Evolutionary conservation across 371 early-diverging fungal genomes (phyloP).

Genomic region (Coemansia sp.): DNA sequence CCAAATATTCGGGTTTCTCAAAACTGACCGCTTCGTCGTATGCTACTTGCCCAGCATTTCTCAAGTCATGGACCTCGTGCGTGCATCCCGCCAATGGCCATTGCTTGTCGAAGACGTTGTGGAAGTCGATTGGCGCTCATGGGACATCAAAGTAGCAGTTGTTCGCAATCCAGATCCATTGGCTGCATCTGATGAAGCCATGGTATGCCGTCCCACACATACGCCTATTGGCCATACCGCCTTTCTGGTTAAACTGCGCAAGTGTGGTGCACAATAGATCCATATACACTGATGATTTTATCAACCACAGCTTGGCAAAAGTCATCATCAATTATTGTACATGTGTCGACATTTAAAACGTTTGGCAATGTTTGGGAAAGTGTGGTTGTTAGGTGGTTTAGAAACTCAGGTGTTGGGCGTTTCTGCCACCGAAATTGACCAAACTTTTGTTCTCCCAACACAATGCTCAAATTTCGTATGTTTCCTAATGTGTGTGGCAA

Average conservation of each 20-base stretch:
- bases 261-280: constrained; percentile 2
- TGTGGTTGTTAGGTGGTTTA: too few relatives aligned
- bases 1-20: constrained; percentile 53
- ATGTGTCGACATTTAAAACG: background rate
- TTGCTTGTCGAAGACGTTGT: constrained; percentile 61
- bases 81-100: constrained; percentile 52
- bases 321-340: background rate
- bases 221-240: constrained; percentile 32
- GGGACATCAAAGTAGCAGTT: constrained; percentile 66
- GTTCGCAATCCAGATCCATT: constrained; percentile 53
- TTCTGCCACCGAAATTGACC: too few relatives aligned
- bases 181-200: constrained; percentile 2
- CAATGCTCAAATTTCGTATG: too few relatives aligned
- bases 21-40: constrained; percentile 65
- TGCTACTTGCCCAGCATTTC: constrained; percentile 79
- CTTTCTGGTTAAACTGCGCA: constrained; percentile 45
- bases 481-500: too few relatives aligned
- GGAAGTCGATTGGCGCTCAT: constrained; percentile 69
- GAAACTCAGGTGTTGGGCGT: too few relatives aligned
- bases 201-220: constrained; percentile 38
- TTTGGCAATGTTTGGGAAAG: too few relatives aligned
- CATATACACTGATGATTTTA: background rate
- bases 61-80: constrained; percentile 63
- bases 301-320: background rate
- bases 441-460: too few relatives aligned